A percentile compares a stretch with the other conserved stretches of the same genome.
Conservation (phyloP, 2,329 filamentous ascomycete species). For the Arthrobotrys sinensis region DNA sequence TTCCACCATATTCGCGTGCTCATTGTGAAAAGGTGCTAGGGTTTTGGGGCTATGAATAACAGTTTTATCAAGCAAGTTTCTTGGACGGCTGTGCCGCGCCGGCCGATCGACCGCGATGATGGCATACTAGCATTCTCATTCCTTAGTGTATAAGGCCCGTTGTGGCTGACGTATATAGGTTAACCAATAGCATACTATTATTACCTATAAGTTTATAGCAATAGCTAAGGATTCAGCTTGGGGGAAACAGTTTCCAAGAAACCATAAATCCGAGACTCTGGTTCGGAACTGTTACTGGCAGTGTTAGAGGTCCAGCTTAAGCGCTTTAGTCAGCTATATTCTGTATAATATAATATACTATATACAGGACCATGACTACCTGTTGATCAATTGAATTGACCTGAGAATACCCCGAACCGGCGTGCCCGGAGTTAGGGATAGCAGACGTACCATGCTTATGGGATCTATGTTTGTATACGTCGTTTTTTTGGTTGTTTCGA, state of each 20-base stretch:
- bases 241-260: background rate
- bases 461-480: no score
- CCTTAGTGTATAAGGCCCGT: no score
- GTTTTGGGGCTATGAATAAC: background rate
- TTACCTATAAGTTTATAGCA: no score
- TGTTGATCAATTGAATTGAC: no score
- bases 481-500: no score
- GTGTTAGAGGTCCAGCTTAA: background rate
- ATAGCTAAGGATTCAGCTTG: background rate
- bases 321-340: background rate
- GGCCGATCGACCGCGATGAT: background rate
- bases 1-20: slow-evolving; percentile 10
- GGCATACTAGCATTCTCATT: background rate
- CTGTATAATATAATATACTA: background rate
- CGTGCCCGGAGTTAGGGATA: no score
- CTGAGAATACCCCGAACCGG: no score
- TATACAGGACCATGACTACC: background rate
- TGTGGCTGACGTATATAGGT: slow-evolving; percentile 6
- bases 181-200: background rate
- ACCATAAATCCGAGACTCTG: background rate
- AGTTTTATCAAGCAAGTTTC: no score
- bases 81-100: background rate
- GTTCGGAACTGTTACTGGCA: background rate
- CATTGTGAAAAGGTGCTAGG: background rate
- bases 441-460: no score